phyloP scores from a whole-genome alignment of 75 land plant species.

The Adiantum capillusveneris region DNA sequence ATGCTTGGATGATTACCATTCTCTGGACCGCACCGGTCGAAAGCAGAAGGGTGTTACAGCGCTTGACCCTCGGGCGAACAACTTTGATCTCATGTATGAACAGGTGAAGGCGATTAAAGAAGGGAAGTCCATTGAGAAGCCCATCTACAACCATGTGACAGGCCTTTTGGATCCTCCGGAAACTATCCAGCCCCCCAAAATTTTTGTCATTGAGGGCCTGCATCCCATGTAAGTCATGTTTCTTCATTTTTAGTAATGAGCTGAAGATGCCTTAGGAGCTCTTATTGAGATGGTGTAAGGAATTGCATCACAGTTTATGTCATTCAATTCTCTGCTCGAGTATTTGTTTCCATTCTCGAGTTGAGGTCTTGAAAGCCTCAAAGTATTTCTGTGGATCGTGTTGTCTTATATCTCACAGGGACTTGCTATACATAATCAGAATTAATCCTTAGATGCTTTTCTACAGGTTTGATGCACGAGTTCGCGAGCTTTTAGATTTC shows the following conservation, averaged over 20 bases:
- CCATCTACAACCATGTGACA: conserved; percentile 93
- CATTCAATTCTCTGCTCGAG: too few relatives aligned
- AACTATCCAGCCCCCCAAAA: conserved; percentile 82
- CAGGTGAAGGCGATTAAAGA: conserved; percentile 90
- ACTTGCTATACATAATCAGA: too few relatives aligned
- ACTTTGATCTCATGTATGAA: conserved; percentile 97
- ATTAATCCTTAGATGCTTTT: too few relatives aligned
- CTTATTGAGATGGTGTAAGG: too few relatives aligned
- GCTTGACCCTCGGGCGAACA: conserved; percentile 82
- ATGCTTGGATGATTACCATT: conserved; percentile 92
- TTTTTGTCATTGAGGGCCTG: conserved; percentile 90
- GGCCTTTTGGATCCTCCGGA: conserved; percentile 89
- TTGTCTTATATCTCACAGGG: too few relatives aligned
- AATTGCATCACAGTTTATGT: too few relatives aligned
- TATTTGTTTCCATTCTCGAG: too few relatives aligned
- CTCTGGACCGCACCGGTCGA: conserved; percentile 76
- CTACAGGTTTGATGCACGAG: too few relatives aligned
- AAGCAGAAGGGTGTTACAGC: conserved; percentile 91
- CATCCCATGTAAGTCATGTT: conserved; percentile 79
- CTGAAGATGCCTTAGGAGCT: neutral
- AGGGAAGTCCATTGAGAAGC: conserved; percentile 73
- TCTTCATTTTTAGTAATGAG: neutral
- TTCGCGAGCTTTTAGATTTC: too few relatives aligned
- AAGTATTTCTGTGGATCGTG: too few relatives aligned
- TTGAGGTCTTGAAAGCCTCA: too few relatives aligned